Evolutionary conservation across 1,284 basidiomycete genomes (phyloP).

Genomic region (Wallemia mellicola): DNA sequence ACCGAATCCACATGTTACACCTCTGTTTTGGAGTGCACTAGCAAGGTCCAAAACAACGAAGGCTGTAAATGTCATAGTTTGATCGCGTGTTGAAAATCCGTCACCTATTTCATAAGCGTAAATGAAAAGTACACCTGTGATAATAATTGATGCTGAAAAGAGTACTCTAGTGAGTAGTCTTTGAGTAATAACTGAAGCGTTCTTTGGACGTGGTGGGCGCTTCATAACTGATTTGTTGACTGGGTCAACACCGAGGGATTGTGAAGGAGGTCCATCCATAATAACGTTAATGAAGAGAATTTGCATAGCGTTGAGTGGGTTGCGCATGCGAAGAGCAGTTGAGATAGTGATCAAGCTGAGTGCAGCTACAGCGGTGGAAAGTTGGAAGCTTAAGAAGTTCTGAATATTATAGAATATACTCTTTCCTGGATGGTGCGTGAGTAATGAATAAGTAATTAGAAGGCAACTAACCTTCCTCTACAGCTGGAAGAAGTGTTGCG

Average conservation of each 20-base stretch:
- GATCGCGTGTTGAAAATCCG: constrained; percentile 54
- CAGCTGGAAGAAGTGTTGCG: constrained; percentile 66
- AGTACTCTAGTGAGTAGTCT: constrained; percentile 45
- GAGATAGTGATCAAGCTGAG: constrained; percentile 78
- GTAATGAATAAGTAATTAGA: neutral
- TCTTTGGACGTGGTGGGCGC: constrained; percentile 58
- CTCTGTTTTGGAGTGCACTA: constrained; percentile 77
- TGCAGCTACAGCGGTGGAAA: constrained; percentile 83
- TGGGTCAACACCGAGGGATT: constrained; percentile 85
- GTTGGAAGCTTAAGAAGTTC: constrained; percentile 87
- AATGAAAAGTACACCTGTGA: constrained; percentile 59
- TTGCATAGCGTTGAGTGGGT: constrained; percentile 93
- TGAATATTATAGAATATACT: constrained; percentile 97
- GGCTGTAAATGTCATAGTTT: constrained; percentile 90
- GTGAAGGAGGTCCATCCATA: constrained; percentile 94
- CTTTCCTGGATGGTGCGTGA: constrained; percentile 28
- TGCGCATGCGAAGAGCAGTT: constrained; percentile 58
- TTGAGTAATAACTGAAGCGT: constrained; percentile 52
- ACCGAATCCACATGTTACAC: constrained; percentile 41
- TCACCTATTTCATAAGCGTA: constrained; percentile 57
- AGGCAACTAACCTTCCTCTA: constrained; percentile 49
- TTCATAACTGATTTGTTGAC: constrained; percentile 71
- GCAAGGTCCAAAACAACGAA: constrained; percentile 93
- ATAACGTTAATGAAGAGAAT: constrained; percentile 96
- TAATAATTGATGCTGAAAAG: constrained; percentile 73